Conservation (phyloP, 257 asterid species). For the Verbascum thapsus region DNA sequence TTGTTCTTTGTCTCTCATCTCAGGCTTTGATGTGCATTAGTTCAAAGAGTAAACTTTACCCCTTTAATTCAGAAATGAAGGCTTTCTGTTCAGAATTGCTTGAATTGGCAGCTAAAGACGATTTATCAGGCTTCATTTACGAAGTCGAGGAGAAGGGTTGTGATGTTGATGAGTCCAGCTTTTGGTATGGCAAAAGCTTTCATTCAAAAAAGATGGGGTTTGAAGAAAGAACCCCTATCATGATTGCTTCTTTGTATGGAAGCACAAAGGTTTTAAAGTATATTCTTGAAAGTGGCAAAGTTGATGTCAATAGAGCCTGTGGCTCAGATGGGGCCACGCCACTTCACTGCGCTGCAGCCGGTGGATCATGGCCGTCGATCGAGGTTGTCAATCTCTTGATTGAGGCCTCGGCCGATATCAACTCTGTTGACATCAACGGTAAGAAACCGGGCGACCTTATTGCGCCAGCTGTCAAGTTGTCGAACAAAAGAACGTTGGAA, state of each 20-base stretch:
- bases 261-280: constrained; percentile 62
- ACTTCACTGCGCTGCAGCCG: constrained; percentile 85
- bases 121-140: constrained; percentile 50
- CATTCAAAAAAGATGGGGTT: constrained; percentile 75
- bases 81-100: constrained; percentile 64
- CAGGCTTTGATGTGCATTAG: constrained; percentile 57
- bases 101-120: constrained; percentile 76
- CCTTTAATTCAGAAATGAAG: constrained; percentile 54
- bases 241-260: constrained; percentile 81
- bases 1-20: constrained; percentile 24
- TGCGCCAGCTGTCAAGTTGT: constrained; percentile 43
- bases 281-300: constrained; percentile 47
- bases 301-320: constrained; percentile 68
- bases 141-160: constrained; percentile 62
- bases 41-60: constrained; percentile 39
- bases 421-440: constrained; percentile 57
- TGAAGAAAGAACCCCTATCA: constrained; percentile 72
- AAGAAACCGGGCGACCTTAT: constrained; percentile 65
- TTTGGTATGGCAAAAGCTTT: constrained; percentile 74
- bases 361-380: constrained; percentile 53
- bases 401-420: constrained; percentile 50
- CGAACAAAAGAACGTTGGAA: constrained; percentile 52
- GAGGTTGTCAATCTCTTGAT: constrained; percentile 62
- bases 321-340: constrained; percentile 83
- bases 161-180: constrained; percentile 58